These are phyloP conservation scores for Plectranthus barbatus DNA, from an alignment of 257 asterid species.

Conservation along the genomic window DNA sequence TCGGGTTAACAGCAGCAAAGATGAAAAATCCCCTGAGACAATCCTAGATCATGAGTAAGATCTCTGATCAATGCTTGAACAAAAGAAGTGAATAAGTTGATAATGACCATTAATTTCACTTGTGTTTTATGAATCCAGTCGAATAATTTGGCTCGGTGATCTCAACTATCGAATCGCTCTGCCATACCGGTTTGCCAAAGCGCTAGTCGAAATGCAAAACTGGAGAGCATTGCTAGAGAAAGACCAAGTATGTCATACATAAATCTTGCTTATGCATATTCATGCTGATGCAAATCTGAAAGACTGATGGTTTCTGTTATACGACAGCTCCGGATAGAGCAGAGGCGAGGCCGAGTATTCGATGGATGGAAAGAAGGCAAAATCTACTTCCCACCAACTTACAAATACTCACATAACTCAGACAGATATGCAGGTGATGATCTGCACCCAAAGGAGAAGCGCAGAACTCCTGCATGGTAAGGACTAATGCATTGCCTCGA, in stretches of 20 bases:
- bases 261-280: not conserved
- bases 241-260: constrained; percentile 58
- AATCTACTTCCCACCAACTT: constrained; percentile 97
- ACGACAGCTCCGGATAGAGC: constrained; percentile 80
- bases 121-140: constrained; percentile 46
- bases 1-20: constrained; percentile 39
- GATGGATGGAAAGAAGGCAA: constrained; percentile 96
- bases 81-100: no score
- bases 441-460: constrained; percentile 92
- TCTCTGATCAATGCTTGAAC: no score
- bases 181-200: constrained; percentile 83
- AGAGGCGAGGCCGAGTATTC: constrained; percentile 83
- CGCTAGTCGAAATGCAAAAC: constrained; percentile 89
- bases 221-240: constrained; percentile 86
- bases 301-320: not conserved
- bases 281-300: not conserved
- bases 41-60: constrained; percentile 81
- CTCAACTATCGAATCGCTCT: constrained; percentile 83
- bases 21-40: constrained; percentile 77
- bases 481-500: not conserved
- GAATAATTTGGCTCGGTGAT: constrained; percentile 90
- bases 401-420: constrained; percentile 86
- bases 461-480: constrained; percentile 97
- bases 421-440: constrained; percentile 93
- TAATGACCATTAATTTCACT: no score